Conservation (phyloP, 345 rosid species). For the Melaleuca quinquenervia region DNA sequence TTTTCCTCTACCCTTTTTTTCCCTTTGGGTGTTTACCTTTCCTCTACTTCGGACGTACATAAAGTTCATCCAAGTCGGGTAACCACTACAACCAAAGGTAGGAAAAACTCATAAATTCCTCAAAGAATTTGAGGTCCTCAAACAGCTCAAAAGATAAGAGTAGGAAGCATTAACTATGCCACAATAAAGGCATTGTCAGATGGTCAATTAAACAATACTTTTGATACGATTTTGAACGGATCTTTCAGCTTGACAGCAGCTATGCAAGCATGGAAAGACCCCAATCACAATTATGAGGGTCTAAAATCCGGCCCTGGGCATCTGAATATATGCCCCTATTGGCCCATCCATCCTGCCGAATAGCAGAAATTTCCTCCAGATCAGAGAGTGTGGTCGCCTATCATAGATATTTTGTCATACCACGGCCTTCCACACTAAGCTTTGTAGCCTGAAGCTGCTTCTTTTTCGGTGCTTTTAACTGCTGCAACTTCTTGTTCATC, state of each 20-base stretch:
- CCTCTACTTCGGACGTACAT: not conserved
- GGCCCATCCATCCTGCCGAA: not conserved
- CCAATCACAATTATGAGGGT: not conserved
- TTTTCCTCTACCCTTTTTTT: too few species aligned
- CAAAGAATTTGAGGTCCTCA: not conserved
- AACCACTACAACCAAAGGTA: not conserved
- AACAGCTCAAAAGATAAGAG: not conserved
- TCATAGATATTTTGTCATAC: constrained; percentile 84
- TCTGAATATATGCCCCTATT: not conserved
- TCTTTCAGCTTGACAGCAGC: not conserved
- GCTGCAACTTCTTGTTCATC: constrained; percentile 97
- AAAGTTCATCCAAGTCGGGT: not conserved
- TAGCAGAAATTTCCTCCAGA: not conserved
- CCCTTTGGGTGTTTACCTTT: not conserved
- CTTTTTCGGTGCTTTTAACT: constrained; percentile 93
- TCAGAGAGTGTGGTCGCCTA: not conserved
- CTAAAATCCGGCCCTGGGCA: not conserved
- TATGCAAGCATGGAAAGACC: not conserved
- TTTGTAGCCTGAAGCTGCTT: constrained; percentile 84
- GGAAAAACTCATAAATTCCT: not conserved
- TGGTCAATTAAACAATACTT: not conserved
- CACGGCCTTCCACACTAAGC: constrained; percentile 93
- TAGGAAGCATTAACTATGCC: not conserved
- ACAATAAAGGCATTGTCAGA: not conserved
- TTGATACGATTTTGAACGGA: not conserved